These are phyloP conservation scores for Ogataea allantospora DNA, from an alignment of 805 yeast species.

Conservation along the genomic window DNA sequence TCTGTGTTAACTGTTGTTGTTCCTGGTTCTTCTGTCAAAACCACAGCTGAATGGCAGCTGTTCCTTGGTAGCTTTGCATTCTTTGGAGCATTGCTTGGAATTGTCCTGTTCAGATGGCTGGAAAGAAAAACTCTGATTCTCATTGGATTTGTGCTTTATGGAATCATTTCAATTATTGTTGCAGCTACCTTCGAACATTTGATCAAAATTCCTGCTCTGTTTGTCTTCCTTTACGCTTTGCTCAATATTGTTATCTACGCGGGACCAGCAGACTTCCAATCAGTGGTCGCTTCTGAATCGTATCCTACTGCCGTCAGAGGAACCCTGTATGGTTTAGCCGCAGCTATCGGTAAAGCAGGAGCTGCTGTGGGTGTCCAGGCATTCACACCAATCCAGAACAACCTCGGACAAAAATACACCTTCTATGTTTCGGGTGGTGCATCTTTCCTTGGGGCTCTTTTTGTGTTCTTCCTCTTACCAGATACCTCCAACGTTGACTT, in stretches of 20 bases:
- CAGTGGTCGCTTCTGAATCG: constrained; percentile 43
- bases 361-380: constrained; percentile 50
- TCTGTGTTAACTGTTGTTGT: constrained; percentile 43
- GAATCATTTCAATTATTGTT: constrained; percentile 45
- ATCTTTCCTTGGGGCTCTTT: constrained; percentile 27
- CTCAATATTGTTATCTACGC: constrained; percentile 44
- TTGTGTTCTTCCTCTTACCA: constrained; percentile 41
- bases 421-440: constrained; percentile 47
- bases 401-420: constrained; percentile 46
- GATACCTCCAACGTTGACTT: constrained; percentile 45
- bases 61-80: constrained; percentile 40
- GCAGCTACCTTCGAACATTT: constrained; percentile 38
- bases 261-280: constrained; percentile 50
- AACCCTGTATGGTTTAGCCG: constrained; percentile 45
- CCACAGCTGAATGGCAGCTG: constrained; percentile 47
- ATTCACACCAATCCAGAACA: constrained; percentile 43
- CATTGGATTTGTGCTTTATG: constrained; percentile 26
- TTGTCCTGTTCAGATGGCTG: constrained; percentile 37
- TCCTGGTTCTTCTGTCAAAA: constrained; percentile 34
- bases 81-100: constrained; percentile 46
- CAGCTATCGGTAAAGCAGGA: constrained; percentile 52
- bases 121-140: constrained; percentile 44
- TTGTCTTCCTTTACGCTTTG: constrained; percentile 45
- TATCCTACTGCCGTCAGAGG: constrained; percentile 52
- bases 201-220: constrained; percentile 32